Conservation (phyloP, 73 alveolate species). For the Paramecium biaurelia region DNA sequence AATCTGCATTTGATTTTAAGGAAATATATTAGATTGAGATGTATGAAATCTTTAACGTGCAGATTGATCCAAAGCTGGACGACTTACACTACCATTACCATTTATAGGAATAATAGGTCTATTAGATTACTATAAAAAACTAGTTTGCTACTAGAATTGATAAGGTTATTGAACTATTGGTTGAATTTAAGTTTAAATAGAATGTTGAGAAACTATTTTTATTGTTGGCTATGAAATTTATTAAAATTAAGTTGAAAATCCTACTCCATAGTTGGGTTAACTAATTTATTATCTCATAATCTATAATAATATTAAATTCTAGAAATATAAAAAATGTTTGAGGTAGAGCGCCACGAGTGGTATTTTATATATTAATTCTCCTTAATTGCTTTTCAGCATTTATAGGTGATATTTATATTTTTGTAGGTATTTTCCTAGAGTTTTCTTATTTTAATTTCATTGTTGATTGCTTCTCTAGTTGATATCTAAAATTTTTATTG, state of each 20-base stretch:
- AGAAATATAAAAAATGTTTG: background rate
- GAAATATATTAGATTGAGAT: background rate
- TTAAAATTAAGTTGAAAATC: background rate
- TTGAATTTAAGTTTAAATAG: background rate
- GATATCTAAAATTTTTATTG: background rate
- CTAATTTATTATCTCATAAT: background rate
- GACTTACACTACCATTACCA: background rate
- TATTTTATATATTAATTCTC: background rate
- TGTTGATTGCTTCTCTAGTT: background rate
- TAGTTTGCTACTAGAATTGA: background rate
- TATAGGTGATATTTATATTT: background rate
- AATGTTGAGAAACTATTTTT: background rate
- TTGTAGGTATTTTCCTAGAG: too few relatives aligned
- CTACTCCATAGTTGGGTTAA: background rate
- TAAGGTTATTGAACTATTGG: background rate
- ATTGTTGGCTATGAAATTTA: background rate
- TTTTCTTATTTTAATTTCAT: too few relatives aligned
- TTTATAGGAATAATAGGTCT: background rate
- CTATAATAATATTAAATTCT: background rate
- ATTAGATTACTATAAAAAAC: background rate
- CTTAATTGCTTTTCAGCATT: background rate
- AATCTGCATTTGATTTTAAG: background rate
- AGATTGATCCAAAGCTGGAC: background rate
- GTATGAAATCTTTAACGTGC: background rate
- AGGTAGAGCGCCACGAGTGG: background rate